Conservation (phyloP, 2,329 filamentous ascomycete genomes). For the Furcasterigmium sp. region DNA sequence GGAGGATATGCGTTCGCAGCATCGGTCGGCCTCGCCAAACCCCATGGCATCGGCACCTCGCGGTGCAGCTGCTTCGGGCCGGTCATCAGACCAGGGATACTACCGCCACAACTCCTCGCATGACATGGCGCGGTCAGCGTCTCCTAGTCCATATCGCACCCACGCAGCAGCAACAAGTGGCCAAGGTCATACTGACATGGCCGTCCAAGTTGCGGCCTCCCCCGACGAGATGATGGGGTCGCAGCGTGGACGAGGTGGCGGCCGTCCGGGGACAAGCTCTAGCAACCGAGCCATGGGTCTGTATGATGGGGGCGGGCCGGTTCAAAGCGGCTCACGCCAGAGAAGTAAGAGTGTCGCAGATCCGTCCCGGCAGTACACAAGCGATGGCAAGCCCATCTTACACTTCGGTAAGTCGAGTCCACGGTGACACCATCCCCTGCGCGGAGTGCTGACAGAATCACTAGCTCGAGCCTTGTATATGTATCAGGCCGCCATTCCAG, state of each 20-base stretch:
- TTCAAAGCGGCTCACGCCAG: conserved; percentile 38
- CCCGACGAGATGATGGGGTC: conserved; percentile 56
- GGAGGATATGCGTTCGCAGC: conserved; percentile 33
- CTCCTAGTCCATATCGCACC: conserved; percentile 43
- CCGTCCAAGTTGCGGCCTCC: conserved; percentile 59
- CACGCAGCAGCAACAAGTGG: conserved; percentile 46
- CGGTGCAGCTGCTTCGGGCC: conserved; percentile 23
- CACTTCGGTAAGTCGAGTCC: conserved; percentile 90
- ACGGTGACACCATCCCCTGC: conserved; percentile 2
- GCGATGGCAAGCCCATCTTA: conserved; percentile 80
- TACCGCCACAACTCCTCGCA: conserved; percentile 48
- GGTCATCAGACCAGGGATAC: conserved; percentile 40
- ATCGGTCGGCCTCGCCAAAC: conserved; percentile 56
- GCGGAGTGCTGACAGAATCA: conserved; percentile 14
- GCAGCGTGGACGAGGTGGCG: conserved; percentile 44
- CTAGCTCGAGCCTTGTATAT: conserved; percentile 88
- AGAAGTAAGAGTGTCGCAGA: conserved; percentile 86
- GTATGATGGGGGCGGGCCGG: conserved; percentile 43
- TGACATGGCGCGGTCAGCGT: conserved; percentile 38
- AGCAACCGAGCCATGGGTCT: conserved; percentile 47
- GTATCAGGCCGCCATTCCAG: conserved; percentile 90
- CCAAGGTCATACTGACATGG: conserved; percentile 52
- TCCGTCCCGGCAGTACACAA: conserved; percentile 72
- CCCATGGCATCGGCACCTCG: conserved; percentile 42
- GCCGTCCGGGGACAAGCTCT: conserved; percentile 40